Evolutionary conservation across 78 protist species (phyloP), one percentile per base, ranked within the genome.

Genomic region (Chrysochromulina tobinii): DNA sequence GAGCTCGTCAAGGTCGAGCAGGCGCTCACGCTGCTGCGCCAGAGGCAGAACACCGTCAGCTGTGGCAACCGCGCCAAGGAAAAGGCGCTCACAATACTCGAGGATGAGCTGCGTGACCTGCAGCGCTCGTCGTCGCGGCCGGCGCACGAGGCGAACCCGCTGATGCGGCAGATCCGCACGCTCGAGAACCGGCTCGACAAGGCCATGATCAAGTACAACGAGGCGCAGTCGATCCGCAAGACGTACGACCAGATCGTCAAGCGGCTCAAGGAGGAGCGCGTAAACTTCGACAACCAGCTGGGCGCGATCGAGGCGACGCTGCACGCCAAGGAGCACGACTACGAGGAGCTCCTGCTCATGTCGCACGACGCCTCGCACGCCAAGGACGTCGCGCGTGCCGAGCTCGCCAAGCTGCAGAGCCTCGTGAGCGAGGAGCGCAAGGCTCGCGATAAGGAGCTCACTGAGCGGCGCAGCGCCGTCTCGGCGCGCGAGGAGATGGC

Each of bases 171-270:
- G 88, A 95, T 95, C 48, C 89, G 89, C 27, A 86, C 55, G 27
- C 73, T 86, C 61, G 89, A 86, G 73, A 86, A 57, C 90, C 73
- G 90, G 51, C 87, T 87, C 7, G 87, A 92, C 57, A 25, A 93
- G 50, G 94, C 94, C 20, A 88, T 95, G 53, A 75, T 91, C 59
- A 93, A 92, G 90, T 97, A 87, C 93, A 97, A 97, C 87, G 93
- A 92, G 61, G 96, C 95, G 9, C 93, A 87, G 83, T 14, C 94
- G 89, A 94, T 96, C 51, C 73, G 91, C 9, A 91, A 93, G 84
- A 96, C 97, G 17, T 96, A 96, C 93, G 93, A 94, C 79, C 94
- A 93, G 93, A 96, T 96, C 57, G 89, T 92, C 54, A 86, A 94
- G 85, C 81, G 96, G 20, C 95, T 96, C 25, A 83, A 94, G 84